Percentiles rank a stretch among this genome's conserved stretches.
phyloP scores from a whole-genome alignment of 1,139 yeast species.

The Barnettozyma hawaiiensis region DNA sequence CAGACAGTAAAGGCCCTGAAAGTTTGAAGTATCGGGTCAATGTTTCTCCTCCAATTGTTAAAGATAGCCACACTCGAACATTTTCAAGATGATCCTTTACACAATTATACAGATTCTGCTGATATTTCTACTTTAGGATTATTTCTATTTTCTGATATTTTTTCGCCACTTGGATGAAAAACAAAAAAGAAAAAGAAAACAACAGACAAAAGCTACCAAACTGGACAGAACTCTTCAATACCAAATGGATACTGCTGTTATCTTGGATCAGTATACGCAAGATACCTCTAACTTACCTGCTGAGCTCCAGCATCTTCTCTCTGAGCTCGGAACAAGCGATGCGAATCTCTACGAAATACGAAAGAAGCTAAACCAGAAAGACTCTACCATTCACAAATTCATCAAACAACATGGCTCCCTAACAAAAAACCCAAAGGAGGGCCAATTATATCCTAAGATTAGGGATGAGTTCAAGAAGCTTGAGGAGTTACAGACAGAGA shows the following conservation, averaged over 20 bases:
- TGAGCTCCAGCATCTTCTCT: constrained; percentile 74
- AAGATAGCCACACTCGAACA: background rate
- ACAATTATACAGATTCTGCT: too few relatives aligned
- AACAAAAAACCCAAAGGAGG: constrained; percentile 79
- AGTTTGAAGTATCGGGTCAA: background rate
- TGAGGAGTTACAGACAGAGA: constrained; percentile 64
- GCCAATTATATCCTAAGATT: constrained; percentile 57
- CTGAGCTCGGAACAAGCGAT: constrained; percentile 74
- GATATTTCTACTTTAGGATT: background rate
- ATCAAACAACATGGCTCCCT: constrained; percentile 80
- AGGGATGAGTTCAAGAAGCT: constrained; percentile 62
- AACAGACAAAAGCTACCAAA: too few relatives aligned
- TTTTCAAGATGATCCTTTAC: constrained; percentile 4
- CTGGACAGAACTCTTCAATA: too few relatives aligned
- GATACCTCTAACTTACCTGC: constrained; percentile 85
- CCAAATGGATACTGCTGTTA: constrained; percentile 77
- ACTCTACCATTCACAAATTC: constrained; percentile 73
- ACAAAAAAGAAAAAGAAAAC: too few relatives aligned
- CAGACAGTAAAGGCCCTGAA: background rate
- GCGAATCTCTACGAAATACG: constrained; percentile 58
- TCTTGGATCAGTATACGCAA: constrained; percentile 68
- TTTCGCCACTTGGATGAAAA: too few relatives aligned
- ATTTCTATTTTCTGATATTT: background rate
- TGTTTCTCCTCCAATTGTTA: background rate
- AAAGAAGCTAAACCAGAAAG: constrained; percentile 65